Evolutionary conservation across 2,329 filamentous ascomycete species (phyloP).

Genomic region (Chalara sp.): DNA sequence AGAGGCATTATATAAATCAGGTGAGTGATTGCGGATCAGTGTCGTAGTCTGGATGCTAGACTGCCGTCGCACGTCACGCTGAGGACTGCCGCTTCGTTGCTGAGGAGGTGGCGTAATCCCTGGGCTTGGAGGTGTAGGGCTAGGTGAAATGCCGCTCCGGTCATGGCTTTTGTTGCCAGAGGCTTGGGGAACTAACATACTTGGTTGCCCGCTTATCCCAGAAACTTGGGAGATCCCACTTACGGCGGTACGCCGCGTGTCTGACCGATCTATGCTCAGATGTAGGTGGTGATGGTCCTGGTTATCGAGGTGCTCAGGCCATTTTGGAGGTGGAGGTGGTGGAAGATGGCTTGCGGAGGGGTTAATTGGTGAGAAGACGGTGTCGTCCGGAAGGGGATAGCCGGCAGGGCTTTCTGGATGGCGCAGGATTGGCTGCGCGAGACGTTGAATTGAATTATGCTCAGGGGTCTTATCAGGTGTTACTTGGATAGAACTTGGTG

Average conservation of each 20-base stretch:
- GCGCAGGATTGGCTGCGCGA: slow-evolving; percentile 15
- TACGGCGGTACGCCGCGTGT: slow-evolving; percentile 16
- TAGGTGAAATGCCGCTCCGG: neutral
- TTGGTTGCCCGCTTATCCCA: neutral
- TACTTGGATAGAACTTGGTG: neutral
- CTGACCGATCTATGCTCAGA: slow-evolving; percentile 13
- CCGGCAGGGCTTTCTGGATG: slow-evolving; percentile 20
- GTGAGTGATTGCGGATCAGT: slow-evolving; percentile 7
- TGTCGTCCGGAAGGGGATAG: slow-evolving; percentile 19
- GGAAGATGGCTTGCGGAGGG: slow-evolving; percentile 12
- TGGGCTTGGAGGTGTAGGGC: neutral
- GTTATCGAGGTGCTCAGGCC: slow-evolving; percentile 5
- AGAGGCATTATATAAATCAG: slow-evolving; percentile 31
- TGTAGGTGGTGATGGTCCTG: slow-evolving; percentile 3
- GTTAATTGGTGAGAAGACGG: slow-evolving; percentile 19
- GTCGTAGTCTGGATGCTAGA: slow-evolving; percentile 5
- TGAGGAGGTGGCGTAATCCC: neutral
- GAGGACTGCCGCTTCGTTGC: neutral
- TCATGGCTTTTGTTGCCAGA: neutral
- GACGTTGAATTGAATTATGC: slow-evolving; percentile 8
- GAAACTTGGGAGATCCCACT: slow-evolving; percentile 11
- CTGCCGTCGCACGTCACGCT: neutral
- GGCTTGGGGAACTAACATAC: neutral
- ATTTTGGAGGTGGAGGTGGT: slow-evolving; percentile 18
- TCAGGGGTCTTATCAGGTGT: neutral